phyloP scores from a whole-genome alignment of 345 rosid species.

The Boechera retrofracta region DNA sequence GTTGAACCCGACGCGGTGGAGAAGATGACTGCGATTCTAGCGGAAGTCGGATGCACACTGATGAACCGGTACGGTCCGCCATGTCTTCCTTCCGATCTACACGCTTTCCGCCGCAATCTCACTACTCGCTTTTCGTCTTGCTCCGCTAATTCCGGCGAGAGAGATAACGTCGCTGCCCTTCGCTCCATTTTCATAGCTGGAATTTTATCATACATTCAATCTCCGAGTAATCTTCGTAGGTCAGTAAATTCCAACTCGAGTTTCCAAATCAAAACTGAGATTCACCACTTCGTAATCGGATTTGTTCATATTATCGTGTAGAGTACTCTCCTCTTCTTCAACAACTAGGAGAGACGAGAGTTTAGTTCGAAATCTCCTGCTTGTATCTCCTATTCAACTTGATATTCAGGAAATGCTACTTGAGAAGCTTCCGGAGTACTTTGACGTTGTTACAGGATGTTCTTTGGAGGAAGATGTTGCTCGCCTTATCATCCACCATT shows the following conservation, averaged over 20 bases:
- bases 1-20: slow-evolving; percentile 48
- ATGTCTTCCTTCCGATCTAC: slow-evolving; percentile 66
- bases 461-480: slow-evolving; percentile 71
- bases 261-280: neutral
- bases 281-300: slow-evolving; percentile 2
- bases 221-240: slow-evolving; percentile 66
- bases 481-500: slow-evolving; percentile 70
- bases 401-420: slow-evolving; percentile 69
- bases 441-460: slow-evolving; percentile 48
- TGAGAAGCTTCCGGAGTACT: slow-evolving; percentile 82
- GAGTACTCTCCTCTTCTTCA: slow-evolving; percentile 58
- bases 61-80: slow-evolving; percentile 66
- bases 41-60: slow-evolving; percentile 80
- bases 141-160: slow-evolving; percentile 35
- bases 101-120: slow-evolving; percentile 68
- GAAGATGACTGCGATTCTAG: slow-evolving; percentile 63
- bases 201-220: slow-evolving; percentile 56
- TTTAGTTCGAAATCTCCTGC: slow-evolving; percentile 64
- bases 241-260: slow-evolving; percentile 26
- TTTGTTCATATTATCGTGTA: slow-evolving; percentile 33
- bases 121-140: slow-evolving; percentile 51
- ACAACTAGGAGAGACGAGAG: slow-evolving; percentile 55
- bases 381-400: slow-evolving; percentile 68
- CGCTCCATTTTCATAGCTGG: slow-evolving; percentile 62
- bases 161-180: slow-evolving; percentile 32